Conservation (phyloP, 176 grass and related monocot genomes). For the Coix lacrymajobi region DNA sequence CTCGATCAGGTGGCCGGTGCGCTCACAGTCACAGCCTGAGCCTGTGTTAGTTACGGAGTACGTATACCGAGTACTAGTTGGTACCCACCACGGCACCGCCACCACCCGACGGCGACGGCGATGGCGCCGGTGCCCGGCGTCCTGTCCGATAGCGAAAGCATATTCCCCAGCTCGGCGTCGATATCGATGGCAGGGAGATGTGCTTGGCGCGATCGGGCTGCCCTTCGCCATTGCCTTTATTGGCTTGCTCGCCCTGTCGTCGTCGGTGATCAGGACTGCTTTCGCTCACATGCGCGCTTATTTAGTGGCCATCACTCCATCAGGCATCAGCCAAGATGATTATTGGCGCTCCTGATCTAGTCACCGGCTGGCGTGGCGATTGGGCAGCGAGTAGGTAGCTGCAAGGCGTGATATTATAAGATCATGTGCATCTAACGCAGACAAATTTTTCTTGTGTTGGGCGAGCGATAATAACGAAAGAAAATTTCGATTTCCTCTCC, state of each 20-base stretch:
- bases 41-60: too few relatives aligned
- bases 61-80: not conserved
- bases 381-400: not conserved
- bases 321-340: not conserved
- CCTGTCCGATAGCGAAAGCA: not conserved
- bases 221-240: not conserved
- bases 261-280: not conserved
- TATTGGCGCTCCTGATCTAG: not conserved
- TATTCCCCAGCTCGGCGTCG: not conserved
- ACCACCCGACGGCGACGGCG: not conserved
- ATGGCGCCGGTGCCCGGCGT: not conserved
- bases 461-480: not conserved
- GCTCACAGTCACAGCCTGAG: not conserved
- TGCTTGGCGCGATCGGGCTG: not conserved
- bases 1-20: slow-evolving; percentile 38
- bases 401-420: not conserved
- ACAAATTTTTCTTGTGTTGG: too few relatives aligned
- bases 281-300: not conserved
- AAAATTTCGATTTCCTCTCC: not conserved
- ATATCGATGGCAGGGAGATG: not conserved
- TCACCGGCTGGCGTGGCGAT: not conserved
- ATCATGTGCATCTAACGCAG: not conserved
- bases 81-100: not conserved
- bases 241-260: too few relatives aligned
- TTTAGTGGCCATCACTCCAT: not conserved